Conservation (phyloP, 345 rosid species). For the Acer campestre region DNA sequence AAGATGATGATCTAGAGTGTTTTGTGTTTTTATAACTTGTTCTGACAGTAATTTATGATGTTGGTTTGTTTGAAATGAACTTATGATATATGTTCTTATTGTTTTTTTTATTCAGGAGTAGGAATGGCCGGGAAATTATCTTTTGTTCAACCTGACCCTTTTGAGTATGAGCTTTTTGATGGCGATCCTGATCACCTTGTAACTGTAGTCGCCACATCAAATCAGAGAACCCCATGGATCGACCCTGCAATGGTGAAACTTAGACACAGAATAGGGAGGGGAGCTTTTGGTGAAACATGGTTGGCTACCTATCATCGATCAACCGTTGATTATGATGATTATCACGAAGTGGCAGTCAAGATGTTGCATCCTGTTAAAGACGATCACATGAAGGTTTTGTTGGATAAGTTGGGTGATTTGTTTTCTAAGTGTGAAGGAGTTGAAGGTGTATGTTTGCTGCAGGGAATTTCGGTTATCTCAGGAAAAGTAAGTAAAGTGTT, state of each 20-base stretch:
- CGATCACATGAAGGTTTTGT: constrained; percentile 48
- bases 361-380: constrained; percentile 72
- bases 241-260: constrained; percentile 69
- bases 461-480: constrained; percentile 69
- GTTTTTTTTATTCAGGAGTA: constrained; percentile 11
- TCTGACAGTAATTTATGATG: neutral
- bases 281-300: constrained; percentile 95
- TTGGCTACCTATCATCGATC: constrained; percentile 81
- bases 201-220: constrained; percentile 53
- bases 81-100: neutral
- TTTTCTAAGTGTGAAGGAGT: constrained; percentile 57
- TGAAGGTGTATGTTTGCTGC: constrained; percentile 57
- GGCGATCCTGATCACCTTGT: constrained; percentile 58
- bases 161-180: constrained; percentile 75
- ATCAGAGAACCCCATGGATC: constrained; percentile 62
- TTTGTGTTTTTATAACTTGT: neutral
- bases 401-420: constrained; percentile 65
- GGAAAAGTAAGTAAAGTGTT: constrained; percentile 59
- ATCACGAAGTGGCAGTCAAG: constrained; percentile 84
- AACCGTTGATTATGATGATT: constrained; percentile 60
- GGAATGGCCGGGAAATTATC: constrained; percentile 68
- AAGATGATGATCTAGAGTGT: neutral
- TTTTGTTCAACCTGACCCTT: constrained; percentile 41
- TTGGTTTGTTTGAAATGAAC: neutral
- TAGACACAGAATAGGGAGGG: constrained; percentile 91